Evolutionary conservation across 306 rosid species (phyloP), one percentile per base, ranked within the genome.

Genomic region (Urtica urens): DNA sequence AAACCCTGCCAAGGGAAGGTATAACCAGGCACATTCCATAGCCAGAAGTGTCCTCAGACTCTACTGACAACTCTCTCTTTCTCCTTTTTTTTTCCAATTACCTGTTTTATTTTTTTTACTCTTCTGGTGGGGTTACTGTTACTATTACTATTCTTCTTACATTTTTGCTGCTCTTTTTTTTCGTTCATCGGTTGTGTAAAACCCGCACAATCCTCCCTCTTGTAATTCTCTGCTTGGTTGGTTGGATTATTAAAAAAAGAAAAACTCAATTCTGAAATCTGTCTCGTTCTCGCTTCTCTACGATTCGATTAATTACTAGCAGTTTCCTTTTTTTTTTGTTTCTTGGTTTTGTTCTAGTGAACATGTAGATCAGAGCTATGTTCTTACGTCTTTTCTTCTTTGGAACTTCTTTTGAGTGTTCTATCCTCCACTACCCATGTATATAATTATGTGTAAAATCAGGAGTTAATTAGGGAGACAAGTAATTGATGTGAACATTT

Each of bases 11-110:
- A 88, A 81, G 60, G 80, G 76, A 38, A 75, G 81, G 83, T 76
- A 93, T 0, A 84, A 64, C 65, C 95, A 76, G 37, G 92, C 95
- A 20, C 99, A 84, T 58, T 84, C 99, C 44, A 90, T 90, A 10
- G 82, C 99, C 30, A 90, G 94, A 79, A 90, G 99, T 28, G 95
- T 90, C 26, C 83, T 90, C 52, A 70, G 95, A 50, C 53, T 90
- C 78, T 90, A 90, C 66, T 90, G 72, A 84, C 50, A 42, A 41
- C 14, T 10, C 21, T 17, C 21, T 49, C 38, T 39, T 23, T 24
- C 51, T 24, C 10, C 9, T 16, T 27, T 13, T 16, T 15, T 24
- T 23, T 22, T n/a, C 26, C 42, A 14, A 42, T 70, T 38, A 58
- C 64, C 63, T 75, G 78, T 65, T 54, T 62, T 25, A 28, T 57